A percentile compares a stretch with the other conserved stretches of the same genome.
Conservation (phyloP, 139 green algal species). For the Eudorina sp. region DNA sequence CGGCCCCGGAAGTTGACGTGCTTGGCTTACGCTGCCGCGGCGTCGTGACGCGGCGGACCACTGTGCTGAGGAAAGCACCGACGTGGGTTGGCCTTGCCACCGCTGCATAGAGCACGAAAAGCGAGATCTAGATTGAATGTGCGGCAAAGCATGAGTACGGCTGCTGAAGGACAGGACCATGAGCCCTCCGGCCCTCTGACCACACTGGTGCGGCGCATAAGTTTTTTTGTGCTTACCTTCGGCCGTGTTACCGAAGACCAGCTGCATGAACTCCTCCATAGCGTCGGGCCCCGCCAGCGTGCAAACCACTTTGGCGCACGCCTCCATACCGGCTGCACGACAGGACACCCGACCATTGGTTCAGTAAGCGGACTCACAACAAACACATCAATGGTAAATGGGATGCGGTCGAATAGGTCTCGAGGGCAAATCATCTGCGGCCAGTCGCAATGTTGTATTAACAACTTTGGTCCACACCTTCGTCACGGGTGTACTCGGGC, state of each 20-base stretch:
- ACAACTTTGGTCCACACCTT: background rate
- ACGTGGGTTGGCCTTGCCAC: constrained; percentile 13
- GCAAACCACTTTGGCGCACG: constrained; percentile 57
- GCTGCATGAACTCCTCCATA: constrained; percentile 64
- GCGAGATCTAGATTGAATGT: background rate
- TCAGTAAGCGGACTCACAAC: too few species aligned
- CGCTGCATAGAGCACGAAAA: background rate
- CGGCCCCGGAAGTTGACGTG: background rate
- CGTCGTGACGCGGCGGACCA: constrained; percentile 30
- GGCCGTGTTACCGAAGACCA: constrained; percentile 65
- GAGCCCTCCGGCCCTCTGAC: background rate
- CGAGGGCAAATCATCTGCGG: too few species aligned
- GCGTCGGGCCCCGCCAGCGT: constrained; percentile 61
- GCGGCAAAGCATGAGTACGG: background rate
- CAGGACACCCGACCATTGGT: too few species aligned
- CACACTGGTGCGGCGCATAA: background rate
- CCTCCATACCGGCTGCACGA: constrained; percentile 51
- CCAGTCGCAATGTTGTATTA: too few species aligned
- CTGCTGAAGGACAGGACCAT: background rate
- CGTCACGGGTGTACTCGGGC: constrained; percentile 12
- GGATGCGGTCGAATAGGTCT: too few species aligned
- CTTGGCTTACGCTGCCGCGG: background rate
- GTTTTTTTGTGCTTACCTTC: background rate
- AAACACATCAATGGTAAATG: too few species aligned
- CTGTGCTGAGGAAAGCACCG: constrained; percentile 12